These are phyloP conservation scores for Ganoderma multipileum DNA, from an alignment of 1,284 basidiomycete species.

Conservation along the genomic window DNA sequence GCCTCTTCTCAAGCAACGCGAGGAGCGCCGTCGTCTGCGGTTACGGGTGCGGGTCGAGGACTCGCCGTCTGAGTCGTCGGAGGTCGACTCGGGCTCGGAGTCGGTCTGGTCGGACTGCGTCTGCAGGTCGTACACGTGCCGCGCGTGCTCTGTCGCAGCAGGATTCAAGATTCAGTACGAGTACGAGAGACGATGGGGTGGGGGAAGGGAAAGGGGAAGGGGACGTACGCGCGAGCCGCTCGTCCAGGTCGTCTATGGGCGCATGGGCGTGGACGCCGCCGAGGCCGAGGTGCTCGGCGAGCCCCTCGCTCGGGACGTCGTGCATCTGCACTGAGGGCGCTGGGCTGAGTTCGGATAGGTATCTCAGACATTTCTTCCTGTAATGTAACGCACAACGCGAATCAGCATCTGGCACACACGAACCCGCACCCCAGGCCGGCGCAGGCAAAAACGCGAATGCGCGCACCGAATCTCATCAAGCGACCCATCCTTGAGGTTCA, in stretches of 20 bases:
- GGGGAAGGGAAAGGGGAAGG: background rate
- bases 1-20: constrained; percentile 31
- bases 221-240: constrained; percentile 70
- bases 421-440: no score
- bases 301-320: constrained; percentile 74
- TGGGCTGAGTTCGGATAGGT: constrained; percentile 78
- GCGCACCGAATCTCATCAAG: constrained; percentile 82
- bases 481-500: constrained; percentile 85
- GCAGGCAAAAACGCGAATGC: no score
- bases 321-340: constrained; percentile 93
- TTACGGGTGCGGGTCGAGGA: constrained; percentile 42
- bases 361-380: constrained; percentile 56
- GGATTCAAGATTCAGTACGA: background rate
- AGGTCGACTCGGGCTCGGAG: constrained; percentile 47
- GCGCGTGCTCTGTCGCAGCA: constrained; percentile 58
- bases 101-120: constrained; percentile 51
- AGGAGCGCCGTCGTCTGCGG: constrained; percentile 40
- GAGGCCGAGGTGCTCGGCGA: constrained; percentile 70
- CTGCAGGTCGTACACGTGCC: constrained; percentile 68
- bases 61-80: constrained; percentile 52
- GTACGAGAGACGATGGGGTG: background rate
- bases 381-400: no score
- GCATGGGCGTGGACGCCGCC: constrained; percentile 50
- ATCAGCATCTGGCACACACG: background rate
- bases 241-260: constrained; percentile 67